phyloP scores from a whole-genome alignment of 2,329 filamentous ascomycete genomes.

The Ophiocordyceps polyrhachis-furcata region DNA sequence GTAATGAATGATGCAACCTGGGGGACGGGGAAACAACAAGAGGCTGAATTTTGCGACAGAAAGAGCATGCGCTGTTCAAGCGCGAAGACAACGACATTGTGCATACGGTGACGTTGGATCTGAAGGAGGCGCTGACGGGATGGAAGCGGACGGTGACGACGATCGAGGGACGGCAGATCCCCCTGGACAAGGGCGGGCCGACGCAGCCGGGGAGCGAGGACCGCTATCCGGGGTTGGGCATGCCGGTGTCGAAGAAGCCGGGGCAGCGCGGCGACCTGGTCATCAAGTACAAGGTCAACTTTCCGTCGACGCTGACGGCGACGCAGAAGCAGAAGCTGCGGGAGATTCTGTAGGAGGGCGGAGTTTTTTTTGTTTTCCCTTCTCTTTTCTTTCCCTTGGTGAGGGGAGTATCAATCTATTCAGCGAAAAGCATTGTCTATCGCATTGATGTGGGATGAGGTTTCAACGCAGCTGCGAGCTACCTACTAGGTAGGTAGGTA shows the following conservation, averaged over 20 bases:
- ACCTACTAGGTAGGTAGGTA: too few relatives aligned
- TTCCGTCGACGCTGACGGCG: constrained; percentile 58
- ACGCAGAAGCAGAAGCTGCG: constrained; percentile 65
- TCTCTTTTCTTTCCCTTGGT: neutral
- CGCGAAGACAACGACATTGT: constrained; percentile 80
- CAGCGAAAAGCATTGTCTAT: too few relatives aligned
- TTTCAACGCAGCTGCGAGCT: too few relatives aligned
- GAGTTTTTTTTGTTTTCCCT: neutral
- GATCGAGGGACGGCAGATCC: constrained; percentile 78
- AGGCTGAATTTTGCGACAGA: constrained; percentile 30
- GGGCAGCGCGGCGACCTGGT: constrained; percentile 72
- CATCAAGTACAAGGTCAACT: constrained; percentile 81
- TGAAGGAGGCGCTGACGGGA: constrained; percentile 88
- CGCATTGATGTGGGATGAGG: too few relatives aligned
- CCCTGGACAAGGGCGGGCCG: constrained; percentile 61
- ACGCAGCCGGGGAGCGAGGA: constrained; percentile 74
- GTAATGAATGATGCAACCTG: constrained; percentile 33
- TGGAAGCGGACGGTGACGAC: constrained; percentile 86
- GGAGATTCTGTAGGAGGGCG: constrained; percentile 44
- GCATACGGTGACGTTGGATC: constrained; percentile 57
- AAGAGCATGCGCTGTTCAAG: constrained; percentile 67
- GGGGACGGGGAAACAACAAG: neutral
- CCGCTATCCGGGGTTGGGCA: constrained; percentile 67
- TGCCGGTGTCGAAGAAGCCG: constrained; percentile 87
- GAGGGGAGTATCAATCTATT: neutral